A percentile compares a stretch with the other conserved stretches of the same genome.
phyloP scores from a whole-genome alignment of 2,329 filamentous ascomycete genomes.

The Seiridium cupressi region DNA sequence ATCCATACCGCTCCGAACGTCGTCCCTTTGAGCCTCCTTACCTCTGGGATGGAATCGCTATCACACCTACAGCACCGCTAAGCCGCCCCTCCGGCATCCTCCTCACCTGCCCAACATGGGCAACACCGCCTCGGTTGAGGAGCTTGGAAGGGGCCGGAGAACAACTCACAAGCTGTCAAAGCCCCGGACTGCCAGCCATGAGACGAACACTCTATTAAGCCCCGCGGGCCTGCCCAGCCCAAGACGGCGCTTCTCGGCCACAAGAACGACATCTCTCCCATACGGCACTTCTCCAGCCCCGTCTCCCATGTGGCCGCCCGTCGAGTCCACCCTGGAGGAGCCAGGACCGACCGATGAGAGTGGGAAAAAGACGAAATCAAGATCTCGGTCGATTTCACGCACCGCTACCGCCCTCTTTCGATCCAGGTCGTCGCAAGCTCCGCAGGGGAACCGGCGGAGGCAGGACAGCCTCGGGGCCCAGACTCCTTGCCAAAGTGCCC shows the following conservation, averaged over 20 bases:
- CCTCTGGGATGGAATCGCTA: neutral
- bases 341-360: slow-evolving; percentile 10
- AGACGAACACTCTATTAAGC: slow-evolving; percentile 40
- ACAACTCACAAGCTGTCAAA: slow-evolving; percentile 51
- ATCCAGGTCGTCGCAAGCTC: slow-evolving; percentile 30
- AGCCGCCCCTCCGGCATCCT: slow-evolving; percentile 17
- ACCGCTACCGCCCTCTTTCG: slow-evolving; percentile 32
- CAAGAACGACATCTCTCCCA: slow-evolving; percentile 23
- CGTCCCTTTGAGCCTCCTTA: neutral
- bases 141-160: slow-evolving; percentile 32
- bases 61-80: neutral
- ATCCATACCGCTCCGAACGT: neutral
- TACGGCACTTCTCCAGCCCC: slow-evolving; percentile 15
- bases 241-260: slow-evolving; percentile 25
- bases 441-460: slow-evolving; percentile 15
- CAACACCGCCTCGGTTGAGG: slow-evolving; percentile 47
- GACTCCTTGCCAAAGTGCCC: slow-evolving; percentile 16
- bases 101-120: slow-evolving; percentile 40
- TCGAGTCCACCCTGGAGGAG: slow-evolving; percentile 3
- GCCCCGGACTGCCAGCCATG: slow-evolving; percentile 40
- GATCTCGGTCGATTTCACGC: slow-evolving; percentile 13
- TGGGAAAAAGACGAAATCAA: neutral
- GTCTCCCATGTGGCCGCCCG: slow-evolving; percentile 18
- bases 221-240: slow-evolving; percentile 30
- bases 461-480: slow-evolving; percentile 28